Evolutionary conservation across 1,284 basidiomycete genomes (phyloP).

Genomic region (Chondrostereum purpureum): DNA sequence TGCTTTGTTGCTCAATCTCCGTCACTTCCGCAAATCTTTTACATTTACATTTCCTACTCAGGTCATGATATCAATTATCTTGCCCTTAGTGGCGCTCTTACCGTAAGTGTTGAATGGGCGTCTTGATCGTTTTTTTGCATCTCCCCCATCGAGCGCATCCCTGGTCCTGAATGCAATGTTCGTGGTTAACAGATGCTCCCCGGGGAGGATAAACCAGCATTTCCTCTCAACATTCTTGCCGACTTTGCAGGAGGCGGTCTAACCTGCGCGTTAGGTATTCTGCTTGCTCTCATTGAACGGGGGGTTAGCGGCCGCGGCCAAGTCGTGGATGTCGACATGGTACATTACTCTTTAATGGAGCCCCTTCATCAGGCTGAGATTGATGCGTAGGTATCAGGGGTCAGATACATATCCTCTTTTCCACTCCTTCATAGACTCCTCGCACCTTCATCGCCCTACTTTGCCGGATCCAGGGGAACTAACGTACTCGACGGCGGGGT

Average conservation of each 20-base stretch:
- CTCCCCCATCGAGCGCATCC: not conserved
- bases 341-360: conserved; percentile 23
- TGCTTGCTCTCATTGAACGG: conserved; percentile 71
- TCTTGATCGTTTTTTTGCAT: conserved; percentile 1
- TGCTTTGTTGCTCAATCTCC: not conserved
- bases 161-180: not conserved
- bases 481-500: conserved; percentile 74
- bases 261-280: conserved; percentile 67
- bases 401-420: conserved; percentile 71
- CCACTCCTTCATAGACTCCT: conserved; percentile 53
- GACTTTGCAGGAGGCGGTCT: conserved; percentile 83
- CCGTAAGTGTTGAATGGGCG: conserved; percentile 35
- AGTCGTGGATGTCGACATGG: conserved; percentile 77
- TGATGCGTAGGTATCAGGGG: conserved; percentile 61
- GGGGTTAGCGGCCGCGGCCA: conserved; percentile 61
- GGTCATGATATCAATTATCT: conserved; percentile 85
- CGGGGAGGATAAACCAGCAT: conserved; percentile 58
- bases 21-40: not conserved
- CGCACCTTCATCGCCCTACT: conserved; percentile 28
- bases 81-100: conserved; percentile 73
- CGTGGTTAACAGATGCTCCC: conserved; percentile 53
- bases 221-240: conserved; percentile 72
- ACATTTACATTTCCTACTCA: conserved; percentile 18
- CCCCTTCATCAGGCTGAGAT: conserved; percentile 1
- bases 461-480: conserved; percentile 44